Evolutionary conservation across 805 yeast species (phyloP), one percentile per base, ranked within the genome.

Genomic region (Suhomyces canberraensis): DNA sequence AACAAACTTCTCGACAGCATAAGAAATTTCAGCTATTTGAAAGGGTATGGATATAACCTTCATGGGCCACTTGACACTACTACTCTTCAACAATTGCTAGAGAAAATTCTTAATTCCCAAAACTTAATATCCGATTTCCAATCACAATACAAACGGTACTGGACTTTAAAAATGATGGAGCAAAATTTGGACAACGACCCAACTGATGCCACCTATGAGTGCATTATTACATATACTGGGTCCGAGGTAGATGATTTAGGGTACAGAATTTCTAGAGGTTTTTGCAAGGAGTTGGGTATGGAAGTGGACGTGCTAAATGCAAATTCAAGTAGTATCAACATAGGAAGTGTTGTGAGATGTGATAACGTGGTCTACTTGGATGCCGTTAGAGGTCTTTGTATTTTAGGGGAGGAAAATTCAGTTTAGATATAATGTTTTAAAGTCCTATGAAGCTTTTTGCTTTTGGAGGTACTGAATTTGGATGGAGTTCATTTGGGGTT

Each of bases 301-400:
- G 75, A 68, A 36, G 74, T 76, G 15, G 74, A 72, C n/a, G 51
- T 76, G 9, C 26, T 45, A 39, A 37, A 45, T 46, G 29, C 53
- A 44, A 13, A 30, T 8, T 40, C 45, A 11, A 28, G 38, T 7
- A 50, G 51, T 13, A 52, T 56, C 3, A 41, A 52, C 11, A 51
- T 66, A 14, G 84, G 84, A 3, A 73, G 73, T 39, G 56, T 60
- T 15, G 48, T 76, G 3, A 51, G 65, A 4, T 73, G 80, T 37
- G 62, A 74, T 14, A 60, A 65, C 35, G 60, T 81, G 11, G 37
- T 72, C 13, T 58, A 61, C 37, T 53, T 74, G 14, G 69, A 75
- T 43, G 60, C 72, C 2, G 41, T 60, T 1, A 61, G 51, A 9
- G 76, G 73, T 3, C 42, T 48, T 14, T 50, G 76, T 33, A 60